A percentile compares a stretch with the other conserved stretches of the same genome.
phyloP scores from a whole-genome alignment of 371 early-diverging fungal genomes.

The Smittium culicis region DNA sequence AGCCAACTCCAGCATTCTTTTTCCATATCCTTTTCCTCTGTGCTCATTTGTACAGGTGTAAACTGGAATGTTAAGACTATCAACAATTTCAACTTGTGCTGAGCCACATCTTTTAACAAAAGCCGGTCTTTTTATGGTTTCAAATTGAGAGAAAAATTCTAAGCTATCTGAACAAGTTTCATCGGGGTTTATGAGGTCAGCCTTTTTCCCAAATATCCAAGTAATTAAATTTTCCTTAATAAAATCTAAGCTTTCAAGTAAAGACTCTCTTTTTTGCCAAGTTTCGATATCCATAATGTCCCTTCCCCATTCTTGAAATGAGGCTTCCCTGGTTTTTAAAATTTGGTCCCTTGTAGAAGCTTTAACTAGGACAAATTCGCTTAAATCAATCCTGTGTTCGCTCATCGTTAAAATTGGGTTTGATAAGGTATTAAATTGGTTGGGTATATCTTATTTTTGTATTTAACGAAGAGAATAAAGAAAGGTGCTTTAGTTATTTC shows the following conservation, averaged over 20 bases:
- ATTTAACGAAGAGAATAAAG: no score
- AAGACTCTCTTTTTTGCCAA: neutral
- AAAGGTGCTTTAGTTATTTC: no score
- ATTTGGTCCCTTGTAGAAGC: neutral
- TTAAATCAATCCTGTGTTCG: no score
- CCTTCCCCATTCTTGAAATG: neutral
- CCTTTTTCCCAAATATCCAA: constrained; percentile 4
- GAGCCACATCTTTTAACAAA: constrained; percentile 1
- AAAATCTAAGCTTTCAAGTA: neutral
- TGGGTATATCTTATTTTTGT: no score
- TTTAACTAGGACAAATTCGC: no score
- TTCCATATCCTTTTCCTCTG: constrained; percentile 5
- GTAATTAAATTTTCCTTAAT: constrained; percentile 1
- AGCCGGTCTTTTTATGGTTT: neutral
- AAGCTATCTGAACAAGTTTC: neutral
- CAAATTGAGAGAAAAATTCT: neutral
- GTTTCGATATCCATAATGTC: neutral
- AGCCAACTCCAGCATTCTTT: neutral
- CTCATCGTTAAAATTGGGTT: no score
- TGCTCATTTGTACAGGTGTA: neutral
- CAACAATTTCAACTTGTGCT: neutral
- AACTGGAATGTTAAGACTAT: neutral
- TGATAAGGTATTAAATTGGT: no score
- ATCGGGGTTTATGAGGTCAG: neutral
- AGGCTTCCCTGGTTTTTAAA: neutral